Conservation (phyloP, 306 rosid species). For the Trifolium repens region DNA sequence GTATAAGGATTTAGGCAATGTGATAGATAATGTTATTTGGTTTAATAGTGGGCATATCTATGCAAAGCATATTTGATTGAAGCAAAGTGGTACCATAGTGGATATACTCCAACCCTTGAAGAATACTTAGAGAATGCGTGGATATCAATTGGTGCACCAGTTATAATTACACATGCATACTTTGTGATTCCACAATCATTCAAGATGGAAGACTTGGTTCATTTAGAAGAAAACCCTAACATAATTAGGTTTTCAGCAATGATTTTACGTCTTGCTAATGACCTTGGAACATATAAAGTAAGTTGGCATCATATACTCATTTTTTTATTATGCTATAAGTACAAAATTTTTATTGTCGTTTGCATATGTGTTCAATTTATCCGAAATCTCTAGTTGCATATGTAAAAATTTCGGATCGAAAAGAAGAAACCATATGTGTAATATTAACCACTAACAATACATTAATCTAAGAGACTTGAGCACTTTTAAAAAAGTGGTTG, state of each 20-base stretch:
- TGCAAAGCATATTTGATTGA: conserved; percentile 27
- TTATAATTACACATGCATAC: conserved; percentile 14
- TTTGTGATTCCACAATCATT: conserved; percentile 2
- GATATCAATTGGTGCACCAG: background rate
- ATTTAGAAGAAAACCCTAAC: background rate
- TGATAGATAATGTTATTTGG: no score
- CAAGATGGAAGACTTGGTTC: background rate
- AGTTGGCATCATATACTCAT: background rate
- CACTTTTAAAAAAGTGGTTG: no score
- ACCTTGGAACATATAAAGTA: conserved; percentile 20
- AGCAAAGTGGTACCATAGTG: conserved; percentile 22
- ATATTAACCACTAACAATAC: no score
- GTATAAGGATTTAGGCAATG: background rate
- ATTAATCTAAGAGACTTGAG: no score
- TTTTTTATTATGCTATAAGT: background rate
- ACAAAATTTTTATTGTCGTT: no score
- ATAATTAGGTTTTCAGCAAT: background rate
- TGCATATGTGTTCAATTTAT: no score
- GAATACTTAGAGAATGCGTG: conserved; percentile 25
- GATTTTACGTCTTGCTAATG: conserved; percentile 16
- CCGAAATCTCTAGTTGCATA: no score
- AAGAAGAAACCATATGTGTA: no score
- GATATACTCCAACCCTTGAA: conserved; percentile 6
- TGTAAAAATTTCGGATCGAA: no score
- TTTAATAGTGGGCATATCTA: conserved; percentile 9